Conservation (phyloP, 2,329 filamentous ascomycete genomes). For the Seiridium cupressi region DNA sequence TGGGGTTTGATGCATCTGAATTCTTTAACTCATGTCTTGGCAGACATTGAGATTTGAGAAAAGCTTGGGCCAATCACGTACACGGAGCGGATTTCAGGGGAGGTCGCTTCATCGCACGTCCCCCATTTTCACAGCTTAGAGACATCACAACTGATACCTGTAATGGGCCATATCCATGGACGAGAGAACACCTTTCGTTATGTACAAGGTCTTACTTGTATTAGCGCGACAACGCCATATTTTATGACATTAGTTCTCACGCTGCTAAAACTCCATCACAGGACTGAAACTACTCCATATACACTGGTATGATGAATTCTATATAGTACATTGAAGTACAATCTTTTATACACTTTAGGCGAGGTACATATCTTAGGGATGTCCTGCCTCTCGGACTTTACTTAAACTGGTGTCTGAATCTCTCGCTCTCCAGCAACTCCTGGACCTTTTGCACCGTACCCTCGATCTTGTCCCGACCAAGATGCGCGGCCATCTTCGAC, state of each 20-base stretch:
- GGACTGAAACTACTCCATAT: too few relatives aligned
- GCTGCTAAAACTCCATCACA: too few relatives aligned
- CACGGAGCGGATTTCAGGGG: background rate
- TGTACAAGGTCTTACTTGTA: too few relatives aligned
- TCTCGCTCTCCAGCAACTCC: slow-evolving; percentile 53
- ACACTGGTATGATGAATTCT: background rate
- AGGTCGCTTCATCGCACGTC: too few relatives aligned
- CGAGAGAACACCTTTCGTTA: too few relatives aligned
- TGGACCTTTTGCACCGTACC: slow-evolving; percentile 55
- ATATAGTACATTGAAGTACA: slow-evolving; percentile 10
- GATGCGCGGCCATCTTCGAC: slow-evolving; percentile 52
- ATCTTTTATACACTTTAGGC: slow-evolving; percentile 9
- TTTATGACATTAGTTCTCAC: too few relatives aligned
- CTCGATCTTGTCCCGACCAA: slow-evolving; percentile 50
- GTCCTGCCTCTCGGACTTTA: background rate
- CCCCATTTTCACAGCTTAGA: too few relatives aligned
- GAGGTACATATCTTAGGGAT: background rate
- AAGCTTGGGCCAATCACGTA: slow-evolving; percentile 19
- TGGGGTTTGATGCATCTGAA: background rate
- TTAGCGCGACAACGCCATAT: too few relatives aligned
- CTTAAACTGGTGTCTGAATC: slow-evolving; percentile 33
- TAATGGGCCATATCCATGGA: too few relatives aligned
- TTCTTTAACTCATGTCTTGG: background rate
- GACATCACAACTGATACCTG: too few relatives aligned
- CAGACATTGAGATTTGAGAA: background rate